phyloP scores from a whole-genome alignment of 441 rosid genomes.

The Codiaeum variegatum region DNA sequence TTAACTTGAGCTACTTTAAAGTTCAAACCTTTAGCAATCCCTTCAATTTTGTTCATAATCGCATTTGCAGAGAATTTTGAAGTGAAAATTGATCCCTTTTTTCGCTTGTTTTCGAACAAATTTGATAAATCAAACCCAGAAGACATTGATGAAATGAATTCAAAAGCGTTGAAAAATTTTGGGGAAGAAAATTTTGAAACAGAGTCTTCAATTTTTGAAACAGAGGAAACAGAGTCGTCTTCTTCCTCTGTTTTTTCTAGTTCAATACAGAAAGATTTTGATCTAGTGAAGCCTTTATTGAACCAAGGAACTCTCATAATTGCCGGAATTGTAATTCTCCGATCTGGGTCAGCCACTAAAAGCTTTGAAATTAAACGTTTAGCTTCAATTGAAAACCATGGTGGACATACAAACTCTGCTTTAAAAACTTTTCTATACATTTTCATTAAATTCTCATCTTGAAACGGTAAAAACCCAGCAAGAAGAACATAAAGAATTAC shows the following conservation, averaged over 20 bases:
- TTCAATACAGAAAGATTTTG: slow-evolving; percentile 30
- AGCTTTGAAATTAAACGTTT: slow-evolving; percentile 55
- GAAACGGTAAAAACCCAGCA: slow-evolving; percentile 81
- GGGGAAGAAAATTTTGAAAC: slow-evolving; percentile 55
- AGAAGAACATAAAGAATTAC: slow-evolving; percentile 71
- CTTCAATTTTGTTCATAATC: slow-evolving; percentile 50
- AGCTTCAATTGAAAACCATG: slow-evolving; percentile 68
- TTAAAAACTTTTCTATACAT: slow-evolving; percentile 72
- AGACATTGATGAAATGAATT: slow-evolving; percentile 81
- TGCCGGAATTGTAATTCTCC: slow-evolving; percentile 53
- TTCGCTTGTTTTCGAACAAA: slow-evolving; percentile 55
- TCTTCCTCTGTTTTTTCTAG: slow-evolving; percentile 24
- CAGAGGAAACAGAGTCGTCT: background rate
- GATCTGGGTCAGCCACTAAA: slow-evolving; percentile 50
- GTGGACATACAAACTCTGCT: slow-evolving; percentile 62
- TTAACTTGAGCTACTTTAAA: slow-evolving; percentile 42
- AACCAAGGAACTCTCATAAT: slow-evolving; percentile 67
- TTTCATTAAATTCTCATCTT: slow-evolving; percentile 64
- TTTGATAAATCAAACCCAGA: slow-evolving; percentile 75
- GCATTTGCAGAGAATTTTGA: slow-evolving; percentile 50
- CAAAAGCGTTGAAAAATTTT: slow-evolving; percentile 72
- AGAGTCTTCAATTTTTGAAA: too few species aligned
- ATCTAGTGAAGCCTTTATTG: slow-evolving; percentile 38
- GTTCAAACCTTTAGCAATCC: slow-evolving; percentile 46
- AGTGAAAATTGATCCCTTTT: slow-evolving; percentile 55